Evolutionary conservation across 1,284 basidiomycete genomes (phyloP).

Genomic region (Austropuccinia psidii): DNA sequence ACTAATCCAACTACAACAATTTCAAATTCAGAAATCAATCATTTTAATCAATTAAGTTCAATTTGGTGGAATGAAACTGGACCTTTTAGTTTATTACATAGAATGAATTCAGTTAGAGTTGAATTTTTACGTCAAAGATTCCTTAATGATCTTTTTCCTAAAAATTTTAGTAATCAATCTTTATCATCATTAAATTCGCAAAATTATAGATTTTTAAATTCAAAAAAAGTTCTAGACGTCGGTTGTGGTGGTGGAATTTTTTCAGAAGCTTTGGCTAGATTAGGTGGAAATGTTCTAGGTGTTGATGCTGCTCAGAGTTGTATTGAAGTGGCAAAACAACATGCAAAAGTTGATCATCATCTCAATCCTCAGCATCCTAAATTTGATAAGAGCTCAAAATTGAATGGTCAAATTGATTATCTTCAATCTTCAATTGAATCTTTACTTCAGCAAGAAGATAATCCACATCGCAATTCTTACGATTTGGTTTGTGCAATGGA

Average conservation of each 20-base stretch:
- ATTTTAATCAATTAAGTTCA: slow-evolving; percentile 82
- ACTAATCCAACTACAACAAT: too few relatives aligned
- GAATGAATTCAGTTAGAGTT: slow-evolving; percentile 88
- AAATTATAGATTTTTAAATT: slow-evolving; percentile 53
- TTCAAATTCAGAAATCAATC: slow-evolving; percentile 66
- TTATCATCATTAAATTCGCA: not conserved
- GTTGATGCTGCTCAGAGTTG: slow-evolving; percentile 86
- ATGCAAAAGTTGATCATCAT: slow-evolving; percentile 69
- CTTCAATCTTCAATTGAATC: slow-evolving; percentile 71
- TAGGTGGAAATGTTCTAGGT: slow-evolving; percentile 76
- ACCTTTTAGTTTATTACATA: slow-evolving; percentile 81
- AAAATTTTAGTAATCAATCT: not conserved
- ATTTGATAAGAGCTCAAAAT: not conserved
- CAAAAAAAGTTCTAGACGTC: slow-evolving; percentile 68
- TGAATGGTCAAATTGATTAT: slow-evolving; percentile 51
- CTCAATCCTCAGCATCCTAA: slow-evolving; percentile 48
- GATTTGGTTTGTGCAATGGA: slow-evolving; percentile 98
- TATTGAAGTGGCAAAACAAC: slow-evolving; percentile 73
- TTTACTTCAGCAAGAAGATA: slow-evolving; percentile 53
- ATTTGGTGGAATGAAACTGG: slow-evolving; percentile 96
- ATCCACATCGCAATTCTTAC: slow-evolving; percentile 57
- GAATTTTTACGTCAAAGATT: slow-evolving; percentile 77
- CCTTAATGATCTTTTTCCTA: slow-evolving; percentile 50
- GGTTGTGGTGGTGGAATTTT: slow-evolving; percentile 94
- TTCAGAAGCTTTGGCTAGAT: slow-evolving; percentile 77